A percentile compares a stretch with the other conserved stretches of the same genome.
phyloP scores from a whole-genome alignment of 768 basidiomycete species.

The Agaricus blazei region DNA sequence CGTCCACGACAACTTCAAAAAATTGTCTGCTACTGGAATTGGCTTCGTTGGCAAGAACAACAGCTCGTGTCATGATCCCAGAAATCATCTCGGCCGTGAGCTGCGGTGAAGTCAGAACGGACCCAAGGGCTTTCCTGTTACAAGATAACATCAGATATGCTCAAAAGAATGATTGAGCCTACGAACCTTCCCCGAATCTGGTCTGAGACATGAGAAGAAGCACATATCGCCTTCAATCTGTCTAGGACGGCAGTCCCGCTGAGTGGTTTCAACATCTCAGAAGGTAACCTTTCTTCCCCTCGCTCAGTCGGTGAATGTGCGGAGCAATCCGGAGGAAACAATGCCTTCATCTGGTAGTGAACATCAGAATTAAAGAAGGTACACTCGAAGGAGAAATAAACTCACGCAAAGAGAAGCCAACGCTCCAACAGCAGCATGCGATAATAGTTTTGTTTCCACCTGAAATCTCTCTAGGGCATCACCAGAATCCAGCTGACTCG shows the following conservation, averaged over 20 bases:
- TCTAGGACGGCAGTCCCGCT: constrained; percentile 52
- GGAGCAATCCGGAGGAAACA: constrained; percentile 56
- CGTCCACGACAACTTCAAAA: constrained; percentile 75
- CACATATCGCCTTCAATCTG: constrained; percentile 64
- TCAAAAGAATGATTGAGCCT: not conserved
- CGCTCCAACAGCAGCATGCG: constrained; percentile 80
- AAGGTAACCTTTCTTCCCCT: constrained; percentile 18
- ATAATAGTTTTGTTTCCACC: constrained; percentile 66
- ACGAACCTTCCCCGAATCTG: constrained; percentile 65
- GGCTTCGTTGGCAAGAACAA: constrained; percentile 50
- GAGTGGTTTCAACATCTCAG: constrained; percentile 51
- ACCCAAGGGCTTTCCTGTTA: constrained; percentile 69
- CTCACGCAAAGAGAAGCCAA: constrained; percentile 85
- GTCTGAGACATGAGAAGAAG: constrained; percentile 46
- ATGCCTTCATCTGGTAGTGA: constrained; percentile 63
- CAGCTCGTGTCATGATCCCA: constrained; percentile 65
- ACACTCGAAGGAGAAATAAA: constrained; percentile 14
- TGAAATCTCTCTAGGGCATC: constrained; percentile 56
- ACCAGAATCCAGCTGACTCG: constrained; percentile 48
- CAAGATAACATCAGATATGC: constrained; percentile 1
- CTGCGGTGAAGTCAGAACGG: constrained; percentile 55
- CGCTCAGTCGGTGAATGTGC: constrained; percentile 64
- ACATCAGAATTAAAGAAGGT: constrained; percentile 1
- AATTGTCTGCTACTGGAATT: constrained; percentile 59
- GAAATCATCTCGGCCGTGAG: constrained; percentile 52